phyloP scores from a whole-genome alignment of 495 filamentous ascomycete genomes.

The Penicillium paradoxum region DNA sequence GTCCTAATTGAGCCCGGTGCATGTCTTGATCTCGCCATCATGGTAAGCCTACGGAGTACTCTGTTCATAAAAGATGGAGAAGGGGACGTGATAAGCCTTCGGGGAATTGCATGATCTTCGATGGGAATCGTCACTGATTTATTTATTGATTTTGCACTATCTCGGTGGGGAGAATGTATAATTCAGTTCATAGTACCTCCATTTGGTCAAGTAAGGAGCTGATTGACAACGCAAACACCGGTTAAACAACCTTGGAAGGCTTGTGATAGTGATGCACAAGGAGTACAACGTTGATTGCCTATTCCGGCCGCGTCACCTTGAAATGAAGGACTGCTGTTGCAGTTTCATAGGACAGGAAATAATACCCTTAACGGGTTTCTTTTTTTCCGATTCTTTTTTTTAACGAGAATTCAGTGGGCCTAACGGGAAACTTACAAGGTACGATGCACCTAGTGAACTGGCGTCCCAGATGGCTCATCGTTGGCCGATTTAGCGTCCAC shows the following conservation, averaged over 20 bases:
- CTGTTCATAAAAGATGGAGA: no score
- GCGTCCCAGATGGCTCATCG: not conserved
- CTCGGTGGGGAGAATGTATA: no score
- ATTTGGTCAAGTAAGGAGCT: no score
- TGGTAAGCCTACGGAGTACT: not conserved
- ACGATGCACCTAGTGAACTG: not conserved
- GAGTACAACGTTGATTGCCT: not conserved
- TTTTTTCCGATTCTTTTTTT: no score
- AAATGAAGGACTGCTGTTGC: not conserved
- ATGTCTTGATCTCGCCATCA: slow-evolving; percentile 7
- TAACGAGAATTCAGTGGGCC: no score
- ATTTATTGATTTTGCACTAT: no score
- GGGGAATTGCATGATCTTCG: not conserved
- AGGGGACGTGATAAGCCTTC: no score
- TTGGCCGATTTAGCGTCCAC: not conserved
- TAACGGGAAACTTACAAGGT: not conserved
- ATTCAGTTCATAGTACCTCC: no score
- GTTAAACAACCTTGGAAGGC: not conserved
- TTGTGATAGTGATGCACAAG: not conserved
- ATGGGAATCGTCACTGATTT: no score
- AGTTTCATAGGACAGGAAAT: no score
- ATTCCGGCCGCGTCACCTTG: not conserved
- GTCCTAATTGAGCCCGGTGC: slow-evolving; percentile 11
- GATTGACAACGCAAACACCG: not conserved
- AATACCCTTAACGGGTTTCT: no score